Evolutionary conservation across 108 stramenopile species (phyloP).

Genomic region (Skeletonema tropicum): DNA sequence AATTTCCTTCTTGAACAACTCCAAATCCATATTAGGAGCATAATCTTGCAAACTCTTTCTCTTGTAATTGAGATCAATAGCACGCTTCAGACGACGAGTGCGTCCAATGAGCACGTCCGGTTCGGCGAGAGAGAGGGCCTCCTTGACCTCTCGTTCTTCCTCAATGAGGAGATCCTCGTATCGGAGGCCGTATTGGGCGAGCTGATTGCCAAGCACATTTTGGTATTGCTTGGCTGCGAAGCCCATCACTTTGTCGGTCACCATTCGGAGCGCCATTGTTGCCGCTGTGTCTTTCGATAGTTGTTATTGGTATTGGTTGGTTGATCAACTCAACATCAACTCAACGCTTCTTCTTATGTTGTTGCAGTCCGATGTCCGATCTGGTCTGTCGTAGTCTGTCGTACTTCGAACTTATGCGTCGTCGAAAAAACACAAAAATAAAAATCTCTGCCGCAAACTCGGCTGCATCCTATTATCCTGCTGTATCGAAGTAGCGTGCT

Average conservation of each 20-base stretch:
- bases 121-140: conserved; percentile 83
- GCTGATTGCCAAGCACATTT: conserved; percentile 53
- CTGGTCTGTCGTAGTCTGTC: too few relatives aligned
- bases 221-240: conserved; percentile 66
- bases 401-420: too few relatives aligned
- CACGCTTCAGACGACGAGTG: conserved; percentile 86
- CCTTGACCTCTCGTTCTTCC: conserved; percentile 72
- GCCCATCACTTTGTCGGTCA: conserved; percentile 65
- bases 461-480: too few relatives aligned
- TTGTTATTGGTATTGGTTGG: too few relatives aligned
- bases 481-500: too few relatives aligned
- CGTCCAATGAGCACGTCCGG: conserved; percentile 82
- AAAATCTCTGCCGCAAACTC: too few relatives aligned
- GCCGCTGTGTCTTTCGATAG: too few relatives aligned
- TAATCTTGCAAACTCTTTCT: conserved; percentile 64
- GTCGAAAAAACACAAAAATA: too few relatives aligned
- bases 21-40: conserved; percentile 72
- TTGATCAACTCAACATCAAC: too few relatives aligned
- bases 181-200: conserved; percentile 82
- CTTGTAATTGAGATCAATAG: conserved; percentile 87
- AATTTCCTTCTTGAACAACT: conserved; percentile 80
- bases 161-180: conserved; percentile 88
- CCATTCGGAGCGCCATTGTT: conserved; percentile 69
- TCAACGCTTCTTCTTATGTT: too few relatives aligned
- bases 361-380: too few relatives aligned